Evolutionary conservation across 495 filamentous ascomycete genomes (phyloP).

Genomic region (Xylaria scruposa): DNA sequence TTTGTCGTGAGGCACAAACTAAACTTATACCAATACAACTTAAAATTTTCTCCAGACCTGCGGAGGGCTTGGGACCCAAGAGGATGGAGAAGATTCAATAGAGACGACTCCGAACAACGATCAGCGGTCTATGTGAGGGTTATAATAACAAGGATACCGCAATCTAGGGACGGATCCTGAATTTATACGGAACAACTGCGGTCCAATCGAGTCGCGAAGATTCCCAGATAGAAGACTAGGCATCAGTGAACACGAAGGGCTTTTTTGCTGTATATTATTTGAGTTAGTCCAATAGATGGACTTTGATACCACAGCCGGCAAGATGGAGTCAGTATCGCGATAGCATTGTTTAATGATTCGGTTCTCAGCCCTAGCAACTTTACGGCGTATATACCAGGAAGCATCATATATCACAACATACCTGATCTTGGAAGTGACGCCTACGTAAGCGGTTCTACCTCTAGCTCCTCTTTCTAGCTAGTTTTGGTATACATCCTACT

Average conservation of each 20-base stretch:
- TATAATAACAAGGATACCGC: conserved; percentile 25
- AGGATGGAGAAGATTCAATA: conserved; percentile 17
- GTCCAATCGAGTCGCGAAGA: conserved; percentile 33
- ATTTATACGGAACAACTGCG: conserved; percentile 29
- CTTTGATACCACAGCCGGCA: conserved; percentile 21
- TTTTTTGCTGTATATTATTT: conserved; percentile 47
- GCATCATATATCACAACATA: neutral
- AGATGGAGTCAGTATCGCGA: conserved; percentile 13
- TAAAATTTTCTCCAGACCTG: conserved; percentile 35
- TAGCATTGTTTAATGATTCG: conserved; percentile 28
- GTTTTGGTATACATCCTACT: neutral
- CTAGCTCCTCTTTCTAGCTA: neutral
- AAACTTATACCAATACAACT: conserved; percentile 32
- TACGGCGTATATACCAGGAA: neutral
- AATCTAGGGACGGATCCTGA: conserved; percentile 21
- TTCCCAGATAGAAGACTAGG: conserved; percentile 35
- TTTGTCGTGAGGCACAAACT: conserved; percentile 33
- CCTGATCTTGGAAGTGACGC: too few species aligned
- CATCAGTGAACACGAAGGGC: conserved; percentile 35
- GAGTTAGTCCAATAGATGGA: conserved; percentile 41
- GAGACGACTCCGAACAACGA: conserved; percentile 21
- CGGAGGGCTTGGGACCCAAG: conserved; percentile 33
- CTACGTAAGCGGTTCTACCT: neutral
- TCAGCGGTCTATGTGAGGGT: conserved; percentile 27
- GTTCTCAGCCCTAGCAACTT: neutral